Evolutionary conservation across 2,329 filamentous ascomycete species (phyloP), one percentile per base, ranked within the genome.

Genomic region (Scedosporium boydii): DNA sequence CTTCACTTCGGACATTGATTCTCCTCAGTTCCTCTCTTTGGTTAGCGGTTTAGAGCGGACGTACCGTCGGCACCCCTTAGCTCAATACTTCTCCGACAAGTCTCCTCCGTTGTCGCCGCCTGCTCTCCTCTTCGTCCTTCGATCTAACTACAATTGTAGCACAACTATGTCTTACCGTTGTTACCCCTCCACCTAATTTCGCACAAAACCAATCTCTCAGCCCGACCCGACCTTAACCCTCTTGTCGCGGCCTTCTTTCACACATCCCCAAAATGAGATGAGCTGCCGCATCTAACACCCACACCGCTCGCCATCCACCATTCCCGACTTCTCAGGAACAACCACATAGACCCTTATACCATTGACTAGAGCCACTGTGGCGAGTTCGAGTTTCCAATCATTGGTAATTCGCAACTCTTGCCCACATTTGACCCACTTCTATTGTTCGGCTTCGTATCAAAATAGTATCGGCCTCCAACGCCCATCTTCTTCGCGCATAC

Each of bases 101-200:
- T 38, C 34, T 38, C 34, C 34, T 38, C 34, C 34, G 34, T 38
- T 38, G 34, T 38, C 34, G 34, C 34, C 34, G 34, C 34, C 9
- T 38, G 10, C 10, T 10, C 29, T 6, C 27, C 6, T 23, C 23
- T 29, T 29, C 27, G 27, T 6, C 3, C 27, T 6, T 29, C 48
- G 48, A 27, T 53, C 48, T 26, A 53, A n/a, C 48, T 53, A 23
- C 23, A 23, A 23, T 23, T 23, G 23, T 23, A 18, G 48, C 27
- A n/a, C 58, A 12, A 23, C 57, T 46, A 26, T 14, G 10, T 59
- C 48, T 7, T 26, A 44, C 38, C 16, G 10, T 21, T 26, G 18
- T 46, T 59, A 46, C 58, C 58, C 58, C 58, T 59, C 58, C 58
- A 48, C 41, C 42, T 18, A 59, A 59, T 59, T 59, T 46, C 58